Conservation (phyloP, 345 rosid species). For the Mercurialis annua region DNA sequence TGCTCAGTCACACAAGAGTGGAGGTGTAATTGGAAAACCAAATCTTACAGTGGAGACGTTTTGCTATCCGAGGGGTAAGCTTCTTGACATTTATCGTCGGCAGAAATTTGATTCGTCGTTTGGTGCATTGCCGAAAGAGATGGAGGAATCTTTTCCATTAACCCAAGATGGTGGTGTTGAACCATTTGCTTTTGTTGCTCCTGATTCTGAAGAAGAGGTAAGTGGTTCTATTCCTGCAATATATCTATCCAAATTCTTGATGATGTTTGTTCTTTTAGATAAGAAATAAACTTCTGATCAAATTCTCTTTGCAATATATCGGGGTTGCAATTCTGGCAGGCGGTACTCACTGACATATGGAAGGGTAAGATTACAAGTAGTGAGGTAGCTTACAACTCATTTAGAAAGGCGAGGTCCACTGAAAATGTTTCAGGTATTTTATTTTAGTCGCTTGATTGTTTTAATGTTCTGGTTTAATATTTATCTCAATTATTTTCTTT, state of each 20-base stretch:
- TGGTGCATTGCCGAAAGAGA: slow-evolving; percentile 41
- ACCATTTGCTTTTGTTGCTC: slow-evolving; percentile 75
- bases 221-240: background rate
- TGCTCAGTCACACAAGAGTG: slow-evolving; percentile 31
- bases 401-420: slow-evolving; percentile 34
- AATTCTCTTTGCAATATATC: slow-evolving; percentile 6
- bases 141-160: slow-evolving; percentile 49
- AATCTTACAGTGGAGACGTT: slow-evolving; percentile 25
- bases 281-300: slow-evolving; percentile 3
- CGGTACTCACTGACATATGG: slow-evolving; percentile 55
- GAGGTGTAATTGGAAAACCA: slow-evolving; percentile 42
- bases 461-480: slow-evolving; percentile 1
- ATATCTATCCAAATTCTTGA: background rate
- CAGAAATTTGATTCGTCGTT: slow-evolving; percentile 39
- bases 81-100: slow-evolving; percentile 62
- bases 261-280: background rate
- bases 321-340: slow-evolving; percentile 35
- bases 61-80: slow-evolving; percentile 76
- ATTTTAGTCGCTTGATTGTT: slow-evolving; percentile 1
- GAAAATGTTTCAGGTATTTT: slow-evolving; percentile 42
- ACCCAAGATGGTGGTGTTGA: slow-evolving; percentile 37
- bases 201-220: slow-evolving; percentile 79
- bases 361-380: slow-evolving; percentile 64
- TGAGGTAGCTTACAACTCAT: slow-evolving; percentile 42
- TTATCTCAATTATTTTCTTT: slow-evolving; percentile 3